These are phyloP conservation scores for Fagus sylvatica DNA, from an alignment of 306 rosid species.

Conservation along the genomic window DNA sequence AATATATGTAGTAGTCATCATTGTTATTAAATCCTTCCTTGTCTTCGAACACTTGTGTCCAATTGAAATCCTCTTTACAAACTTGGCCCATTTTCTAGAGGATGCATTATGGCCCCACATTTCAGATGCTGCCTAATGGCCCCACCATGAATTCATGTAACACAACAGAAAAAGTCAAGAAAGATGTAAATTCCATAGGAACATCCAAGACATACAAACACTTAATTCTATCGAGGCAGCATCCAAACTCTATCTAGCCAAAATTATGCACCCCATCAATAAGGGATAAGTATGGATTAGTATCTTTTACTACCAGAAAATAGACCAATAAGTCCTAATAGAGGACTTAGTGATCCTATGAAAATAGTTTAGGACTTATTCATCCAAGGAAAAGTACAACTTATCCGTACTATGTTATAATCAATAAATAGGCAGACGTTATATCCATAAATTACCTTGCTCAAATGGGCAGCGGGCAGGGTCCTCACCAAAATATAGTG, in stretches of 20 bases:
- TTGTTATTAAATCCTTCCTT: not conserved
- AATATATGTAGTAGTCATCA: not conserved
- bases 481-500: constrained; percentile 89
- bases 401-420: not conserved
- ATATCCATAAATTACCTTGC: constrained; percentile 66
- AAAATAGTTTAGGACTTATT: not conserved
- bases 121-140: not conserved
- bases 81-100: not conserved
- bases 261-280: not conserved
- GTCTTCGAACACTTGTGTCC: not conserved
- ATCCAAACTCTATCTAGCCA: constrained; percentile 15
- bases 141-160: not conserved
- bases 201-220: constrained; percentile 8
- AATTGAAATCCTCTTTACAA: not conserved
- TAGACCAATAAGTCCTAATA: not conserved
- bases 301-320: not conserved
- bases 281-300: not conserved
- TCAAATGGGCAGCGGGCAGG: constrained; percentile 89
- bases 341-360: not conserved
- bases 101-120: not conserved
- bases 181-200: constrained; percentile 16
- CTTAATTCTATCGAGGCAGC: constrained; percentile 7
- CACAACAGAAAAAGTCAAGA: constrained; percentile 9
- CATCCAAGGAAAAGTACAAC: not conserved
- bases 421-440: not conserved